Base-by-base conservation (phyloP, 805 yeast genomes). In the Zygotorulaspora sp. region DNA sequence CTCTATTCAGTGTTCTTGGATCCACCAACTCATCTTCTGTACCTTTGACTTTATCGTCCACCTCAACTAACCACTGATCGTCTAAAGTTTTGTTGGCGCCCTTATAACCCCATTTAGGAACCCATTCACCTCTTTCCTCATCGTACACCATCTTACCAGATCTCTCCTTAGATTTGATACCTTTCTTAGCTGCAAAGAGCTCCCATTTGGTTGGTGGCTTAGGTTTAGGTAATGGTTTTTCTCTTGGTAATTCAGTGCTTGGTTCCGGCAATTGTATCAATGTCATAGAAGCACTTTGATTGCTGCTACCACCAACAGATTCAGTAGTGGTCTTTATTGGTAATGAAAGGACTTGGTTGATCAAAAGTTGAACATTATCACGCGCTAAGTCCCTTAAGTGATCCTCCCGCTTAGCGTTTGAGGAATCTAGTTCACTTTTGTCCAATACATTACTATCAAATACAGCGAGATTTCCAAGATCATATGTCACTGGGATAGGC, bases 121-220 rank as follows among this genome's bases (percentile, higher is more conserved):
- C 96, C 98, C 98, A 92, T 65, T 88, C 89, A 35, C 90, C 89
- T 20, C 76, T 67, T 21, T 75, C 92, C 63, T 92, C 97, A 63
- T 92, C 96, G 53, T 68, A 92, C 1, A 85, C 87, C 75, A 81
- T 70, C 67, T 86, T 92, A 32, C 95, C 96, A 19, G 84, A 80
- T 62, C 82, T 88, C 44, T 84, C 85, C 72, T 85, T 89, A 66
- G 94, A 75, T 65, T 83, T 72, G 61, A 92, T 92, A 56, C 97
- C 97, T 68, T 92, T 92, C 74, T 78, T 85, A 43, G 83, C 83
- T 48, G 99, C 99, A 70, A 92, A 92, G 58, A 75, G 75, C 68
- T 92, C 96, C 99, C 99, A 92, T 68, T 81, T 88, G 49, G 98
- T 89, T 52, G 80, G 84, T 38, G 90, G 82, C 69, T 86, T 92